Evolutionary conservation across 1,139 yeast species (phyloP).

Genomic region (Diutina sp.): DNA sequence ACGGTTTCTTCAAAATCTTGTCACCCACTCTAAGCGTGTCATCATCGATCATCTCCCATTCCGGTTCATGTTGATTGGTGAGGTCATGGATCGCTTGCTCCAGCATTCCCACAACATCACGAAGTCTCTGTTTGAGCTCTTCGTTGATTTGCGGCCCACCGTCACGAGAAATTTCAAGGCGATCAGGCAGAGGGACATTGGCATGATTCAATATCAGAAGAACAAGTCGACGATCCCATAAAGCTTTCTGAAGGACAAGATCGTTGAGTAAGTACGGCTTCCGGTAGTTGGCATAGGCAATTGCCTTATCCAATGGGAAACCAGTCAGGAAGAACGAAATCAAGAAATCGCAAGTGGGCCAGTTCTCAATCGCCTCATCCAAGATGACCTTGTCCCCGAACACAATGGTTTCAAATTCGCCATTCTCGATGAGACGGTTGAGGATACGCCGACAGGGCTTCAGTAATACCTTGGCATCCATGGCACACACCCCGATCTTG

Average conservation of each 20-base stretch:
- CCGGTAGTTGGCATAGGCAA: conserved; percentile 75
- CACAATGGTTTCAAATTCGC: conserved; percentile 92
- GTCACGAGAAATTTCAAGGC: conserved; percentile 85
- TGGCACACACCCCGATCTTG: conserved; percentile 96
- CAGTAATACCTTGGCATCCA: conserved; percentile 93
- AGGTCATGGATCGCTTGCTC: conserved; percentile 38
- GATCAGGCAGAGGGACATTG: conserved; percentile 75
- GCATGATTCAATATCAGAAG: conserved; percentile 71
- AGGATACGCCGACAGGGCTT: conserved; percentile 92
- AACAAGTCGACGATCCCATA: conserved; percentile 95
- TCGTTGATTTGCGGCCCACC: conserved; percentile 84
- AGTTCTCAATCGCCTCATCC: conserved; percentile 85
- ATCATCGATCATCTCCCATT: conserved; percentile 80
- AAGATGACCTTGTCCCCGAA: conserved; percentile 96
- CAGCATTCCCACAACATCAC: conserved; percentile 20
- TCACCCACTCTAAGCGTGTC: conserved; percentile 81
- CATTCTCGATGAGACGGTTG: conserved; percentile 78
- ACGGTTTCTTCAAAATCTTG: conserved; percentile 64
- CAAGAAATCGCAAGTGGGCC: conserved; percentile 97
- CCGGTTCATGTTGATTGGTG: conserved; percentile 63
- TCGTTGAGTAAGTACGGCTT: conserved; percentile 89
- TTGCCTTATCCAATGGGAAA: conserved; percentile 93
- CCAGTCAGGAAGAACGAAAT: conserved; percentile 93
- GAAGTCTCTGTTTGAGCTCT: conserved; percentile 36
- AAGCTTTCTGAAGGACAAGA: conserved; percentile 75